Evolutionary conservation across 164 flowering plant genomes (phyloP), one percentile per base, ranked within the genome.

Genomic region (Chloranthus sessilifolius): DNA sequence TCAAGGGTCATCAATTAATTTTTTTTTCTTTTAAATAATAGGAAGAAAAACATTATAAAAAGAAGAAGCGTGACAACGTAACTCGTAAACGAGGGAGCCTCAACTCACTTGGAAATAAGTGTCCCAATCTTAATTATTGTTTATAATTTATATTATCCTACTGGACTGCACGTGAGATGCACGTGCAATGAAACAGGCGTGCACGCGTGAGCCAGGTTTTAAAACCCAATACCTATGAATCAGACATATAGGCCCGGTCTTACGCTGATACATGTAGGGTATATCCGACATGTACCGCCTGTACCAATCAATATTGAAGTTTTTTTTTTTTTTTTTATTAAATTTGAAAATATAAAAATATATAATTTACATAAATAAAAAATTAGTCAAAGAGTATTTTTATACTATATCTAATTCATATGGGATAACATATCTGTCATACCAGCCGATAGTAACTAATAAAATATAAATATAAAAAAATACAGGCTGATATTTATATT

Each of bases 31-130:
- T 24, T 24, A 16, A 28, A 27, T 11, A 39, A 2, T 8, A 14
- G 1, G 3, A n/a, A 22, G 1, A 6, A 33, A 39, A 16, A 31
- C 1, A 6, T 0, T 30, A 9, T 1, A 45, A 47, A 9, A 3
- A n/a, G 3, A 7, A 43, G n/a, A 50, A 39, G 60, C 55, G 47
- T 55, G 52, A 45, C 23, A n/a, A 43, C 26, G 54, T 38, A 41
- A 55, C 37, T 48, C 55, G 65, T 27, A 20, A 55, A 61, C 48
- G 10, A 34, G 55, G 55, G 65, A 48, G 65, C 54, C 5, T 39
- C 57, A 51, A 34, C 29, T 5, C 40, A 29, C 19, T 62, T 50
- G 44, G 50, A 47, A 35, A 52, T 39, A 37, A 37, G 40, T 19
- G 40, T 37, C 40, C 40, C 40, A 37, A 37, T 12, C 16, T 4